Conservation (phyloP, 306 rosid genomes). For the Erythrophleum fordii region DNA sequence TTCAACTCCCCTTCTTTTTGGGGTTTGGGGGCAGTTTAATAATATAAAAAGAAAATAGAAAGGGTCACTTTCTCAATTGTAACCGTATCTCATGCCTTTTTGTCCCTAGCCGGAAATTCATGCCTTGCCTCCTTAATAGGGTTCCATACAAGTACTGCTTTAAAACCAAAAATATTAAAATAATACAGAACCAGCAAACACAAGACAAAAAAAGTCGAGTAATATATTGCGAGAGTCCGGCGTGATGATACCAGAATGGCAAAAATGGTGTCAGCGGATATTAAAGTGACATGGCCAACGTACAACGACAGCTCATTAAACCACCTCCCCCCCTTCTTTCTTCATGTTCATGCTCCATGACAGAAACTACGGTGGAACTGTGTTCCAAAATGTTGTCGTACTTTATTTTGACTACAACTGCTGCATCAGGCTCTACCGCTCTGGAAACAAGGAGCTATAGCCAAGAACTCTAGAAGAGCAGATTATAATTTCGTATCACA, state of each 20-base stretch:
- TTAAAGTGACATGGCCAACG: slow-evolving; percentile 38
- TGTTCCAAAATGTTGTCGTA: background rate
- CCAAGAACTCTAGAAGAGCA: background rate
- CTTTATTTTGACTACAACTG: background rate
- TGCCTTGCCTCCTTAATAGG: slow-evolving; percentile 80
- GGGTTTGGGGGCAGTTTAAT: slow-evolving; percentile 44
- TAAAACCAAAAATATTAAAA: slow-evolving; percentile 51
- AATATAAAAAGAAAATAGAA: slow-evolving; percentile 19
- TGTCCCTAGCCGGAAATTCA: slow-evolving; percentile 86
- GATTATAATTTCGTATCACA: background rate
- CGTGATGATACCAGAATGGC: slow-evolving; percentile 37
- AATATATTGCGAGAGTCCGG: slow-evolving; percentile 27
- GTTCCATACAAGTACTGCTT: slow-evolving; percentile 62
- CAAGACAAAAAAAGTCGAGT: slow-evolving; percentile 44
- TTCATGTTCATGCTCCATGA: background rate
- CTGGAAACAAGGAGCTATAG: slow-evolving; percentile 3
- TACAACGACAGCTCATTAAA: slow-evolving; percentile 39
- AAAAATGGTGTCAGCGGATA: slow-evolving; percentile 38
- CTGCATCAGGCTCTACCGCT: slow-evolving; percentile 13
- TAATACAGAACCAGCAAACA: slow-evolving; percentile 42
- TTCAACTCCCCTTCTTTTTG: slow-evolving; percentile 40
- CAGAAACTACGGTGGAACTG: background rate
- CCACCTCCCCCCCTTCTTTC: too few relatives aligned
- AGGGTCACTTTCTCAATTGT: slow-evolving; percentile 59
- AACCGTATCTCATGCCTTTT: slow-evolving; percentile 82